These are phyloP conservation scores for Choiromyces venosus DNA, from an alignment of 495 filamentous ascomycete genomes.

Conservation along the genomic window DNA sequence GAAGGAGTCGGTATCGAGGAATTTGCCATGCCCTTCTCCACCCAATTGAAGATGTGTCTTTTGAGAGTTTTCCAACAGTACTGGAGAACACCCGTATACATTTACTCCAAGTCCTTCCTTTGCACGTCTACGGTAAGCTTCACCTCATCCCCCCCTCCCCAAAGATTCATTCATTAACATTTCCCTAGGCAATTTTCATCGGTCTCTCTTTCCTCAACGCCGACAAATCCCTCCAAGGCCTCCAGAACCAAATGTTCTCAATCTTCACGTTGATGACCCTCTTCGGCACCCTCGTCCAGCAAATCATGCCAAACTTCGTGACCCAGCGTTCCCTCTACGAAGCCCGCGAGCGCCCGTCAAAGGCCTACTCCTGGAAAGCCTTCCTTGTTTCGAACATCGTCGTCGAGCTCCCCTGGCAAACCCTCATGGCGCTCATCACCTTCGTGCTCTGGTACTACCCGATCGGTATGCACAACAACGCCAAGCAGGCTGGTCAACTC, in stretches of 20 bases:
- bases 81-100: conserved; percentile 82
- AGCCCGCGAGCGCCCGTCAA: conserved; percentile 63
- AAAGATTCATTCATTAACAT: conserved; percentile 7
- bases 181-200: conserved; percentile 59
- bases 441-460: conserved; percentile 63
- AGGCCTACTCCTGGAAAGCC: conserved; percentile 67
- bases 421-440: conserved; percentile 55
- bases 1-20: conserved; percentile 43
- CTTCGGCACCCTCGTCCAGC: conserved; percentile 68
- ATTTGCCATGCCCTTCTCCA: conserved; percentile 53
- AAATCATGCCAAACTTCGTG: conserved; percentile 78
- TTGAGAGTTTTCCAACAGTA: conserved; percentile 77
- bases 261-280: conserved; percentile 79
- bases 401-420: conserved; percentile 67
- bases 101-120: conserved; percentile 64
- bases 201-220: conserved; percentile 82
- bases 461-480: conserved; percentile 43
- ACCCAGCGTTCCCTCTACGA: conserved; percentile 62
- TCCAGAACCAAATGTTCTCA: conserved; percentile 82
- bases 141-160: not conserved
- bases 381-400: conserved; percentile 64
- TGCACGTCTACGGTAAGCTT: conserved; percentile 50
- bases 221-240: conserved; percentile 63
- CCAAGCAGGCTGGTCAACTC: conserved; percentile 55
- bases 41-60: conserved; percentile 53